Base-by-base conservation (phyloP, 176 grass and related monocot species). In the Phoenix dactylifera region DNA sequence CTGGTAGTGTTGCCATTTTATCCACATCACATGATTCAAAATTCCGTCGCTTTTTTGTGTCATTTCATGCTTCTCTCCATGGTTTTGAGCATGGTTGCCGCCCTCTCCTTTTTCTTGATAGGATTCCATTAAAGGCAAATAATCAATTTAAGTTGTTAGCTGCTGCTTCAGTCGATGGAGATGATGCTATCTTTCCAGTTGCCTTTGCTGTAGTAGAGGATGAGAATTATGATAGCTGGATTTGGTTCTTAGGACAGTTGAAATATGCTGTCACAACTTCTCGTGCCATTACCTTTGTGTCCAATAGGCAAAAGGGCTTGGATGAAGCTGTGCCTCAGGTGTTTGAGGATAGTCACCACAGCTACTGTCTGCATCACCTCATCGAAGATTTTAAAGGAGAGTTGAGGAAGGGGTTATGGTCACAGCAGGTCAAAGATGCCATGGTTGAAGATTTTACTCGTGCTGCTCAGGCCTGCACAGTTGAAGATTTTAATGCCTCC, bases 391-490 rank as follows among this genome's bases (percentile, higher is more conserved):
- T 96, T 69, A 96, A 84, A 78, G 75, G 66, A 67, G 92, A 96
- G 28, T 63, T 96, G 59, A 84, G 64, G 60, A 90, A 85, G 64
- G 86, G 86, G n/a, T 77, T 80, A 16, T 97, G 81, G 84, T 79
- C 87, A 15, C 78, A 83, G 66, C 87, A 91, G 29, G 89, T 91
- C 60, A 88, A 79, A 62, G 92, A 97, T 57, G 71, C 59, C 18
- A 91, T 91, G 76, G 74, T 90, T 15, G 87, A 85, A 51, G 87
- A 97, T 82, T 91, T 97, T 52, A 97, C 87, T 72, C 83, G 92
- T 17, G 92, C 92, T 15, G 87, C 87, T 4, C 84, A 97, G 77
- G 87, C 87, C 28, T 82, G 83, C 64, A 88, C 57, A 39, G 65
- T 91, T 17, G 92, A 97, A 65, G 92, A 97, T 68, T 97, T 97